These are phyloP conservation scores for Tetrapyrgos nigripes DNA, from an alignment of 1,284 basidiomycete genomes.

Conservation along the genomic window DNA sequence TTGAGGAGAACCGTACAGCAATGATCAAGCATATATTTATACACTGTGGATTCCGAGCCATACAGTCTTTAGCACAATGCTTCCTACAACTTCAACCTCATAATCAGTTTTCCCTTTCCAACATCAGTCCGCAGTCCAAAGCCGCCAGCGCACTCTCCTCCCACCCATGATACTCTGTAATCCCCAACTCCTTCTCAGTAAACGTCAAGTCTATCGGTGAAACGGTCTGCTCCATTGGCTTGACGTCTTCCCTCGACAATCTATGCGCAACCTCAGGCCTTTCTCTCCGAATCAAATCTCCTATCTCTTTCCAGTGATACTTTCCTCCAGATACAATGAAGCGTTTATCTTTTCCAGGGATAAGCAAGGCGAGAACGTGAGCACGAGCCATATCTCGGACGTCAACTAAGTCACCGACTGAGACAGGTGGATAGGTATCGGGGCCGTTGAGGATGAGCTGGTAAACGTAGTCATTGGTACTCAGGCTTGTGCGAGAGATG, in stretches of 20 bases:
- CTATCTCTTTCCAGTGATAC: slow-evolving; percentile 8
- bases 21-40: no score
- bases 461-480: slow-evolving; percentile 7
- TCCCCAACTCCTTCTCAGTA: slow-evolving; percentile 10
- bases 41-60: no score
- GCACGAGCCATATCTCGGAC: slow-evolving; percentile 13
- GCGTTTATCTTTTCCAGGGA: slow-evolving; percentile 11
- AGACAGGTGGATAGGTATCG: slow-evolving; percentile 6
- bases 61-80: no score
- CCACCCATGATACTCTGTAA: slow-evolving; percentile 8
- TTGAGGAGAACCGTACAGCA: no score
- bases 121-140: slow-evolving; percentile 7
- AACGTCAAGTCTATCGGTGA: slow-evolving; percentile 11
- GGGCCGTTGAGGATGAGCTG: slow-evolving; percentile 1
- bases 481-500: slow-evolving; percentile 3
- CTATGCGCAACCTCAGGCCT: slow-evolving; percentile 11
- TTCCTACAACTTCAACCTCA: no score
- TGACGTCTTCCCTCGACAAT: slow-evolving; percentile 6
- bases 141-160: slow-evolving; percentile 9
- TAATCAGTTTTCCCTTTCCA: slow-evolving; percentile 9
- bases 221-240: slow-evolving; percentile 3
- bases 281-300: slow-evolving; percentile 1
- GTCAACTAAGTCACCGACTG: slow-evolving; percentile 10
- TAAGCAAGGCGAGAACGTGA: slow-evolving; percentile 4
- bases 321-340: slow-evolving; percentile 2